Evolutionary conservation across 257 asterid genomes (phyloP).

Genomic region (Fraxinus pennsylvanica): DNA sequence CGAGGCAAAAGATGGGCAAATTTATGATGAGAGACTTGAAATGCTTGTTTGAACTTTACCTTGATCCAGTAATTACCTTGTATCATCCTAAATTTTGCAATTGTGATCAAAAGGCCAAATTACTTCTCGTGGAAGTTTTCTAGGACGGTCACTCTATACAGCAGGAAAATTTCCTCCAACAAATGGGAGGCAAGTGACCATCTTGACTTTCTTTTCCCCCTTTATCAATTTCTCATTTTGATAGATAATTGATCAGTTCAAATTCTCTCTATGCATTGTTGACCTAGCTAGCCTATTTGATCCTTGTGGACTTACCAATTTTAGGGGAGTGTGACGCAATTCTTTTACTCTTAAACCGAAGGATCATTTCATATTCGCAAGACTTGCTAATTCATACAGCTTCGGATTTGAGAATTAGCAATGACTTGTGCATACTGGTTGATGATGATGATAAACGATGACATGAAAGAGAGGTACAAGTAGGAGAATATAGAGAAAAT

Average conservation of each 20-base stretch:
- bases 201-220: not conserved
- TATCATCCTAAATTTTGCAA: too few species aligned
- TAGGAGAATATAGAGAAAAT: not conserved
- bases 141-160: not conserved
- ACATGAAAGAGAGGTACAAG: not conserved
- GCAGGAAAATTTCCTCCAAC: not conserved
- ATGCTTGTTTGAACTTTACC: too few species aligned
- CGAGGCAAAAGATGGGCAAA: not conserved
- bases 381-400: not conserved
- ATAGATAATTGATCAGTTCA: too few species aligned
- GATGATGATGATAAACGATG: not conserved
- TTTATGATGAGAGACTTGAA: too few species aligned
- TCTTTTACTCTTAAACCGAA: too few species aligned
- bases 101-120: too few species aligned
- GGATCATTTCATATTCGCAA: not conserved
- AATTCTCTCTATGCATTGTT: too few species aligned
- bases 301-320: too few species aligned
- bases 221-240: too few species aligned
- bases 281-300: too few species aligned
- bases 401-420: not conserved
- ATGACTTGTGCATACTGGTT: not conserved
- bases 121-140: not conserved
- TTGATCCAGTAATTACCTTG: too few species aligned
- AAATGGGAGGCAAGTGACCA: not conserved
- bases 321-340: too few species aligned